A percentile compares a stretch with the other conserved stretches of the same genome.
phyloP scores from a whole-genome alignment of 2,329 filamentous ascomycete genomes.

The Nemania bipapillata region DNA sequence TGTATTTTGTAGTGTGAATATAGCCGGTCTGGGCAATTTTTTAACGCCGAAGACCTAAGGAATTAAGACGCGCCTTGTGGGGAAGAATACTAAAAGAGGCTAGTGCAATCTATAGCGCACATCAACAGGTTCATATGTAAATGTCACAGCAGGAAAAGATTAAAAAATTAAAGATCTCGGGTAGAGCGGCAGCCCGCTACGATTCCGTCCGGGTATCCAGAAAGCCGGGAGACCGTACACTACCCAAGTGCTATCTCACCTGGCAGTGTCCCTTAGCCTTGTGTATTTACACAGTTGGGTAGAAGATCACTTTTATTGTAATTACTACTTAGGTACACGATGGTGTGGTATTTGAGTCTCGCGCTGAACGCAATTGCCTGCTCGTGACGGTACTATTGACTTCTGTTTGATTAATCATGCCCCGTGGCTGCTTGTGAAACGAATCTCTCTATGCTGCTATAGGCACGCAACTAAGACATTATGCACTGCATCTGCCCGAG shows the following conservation, averaged over 20 bases:
- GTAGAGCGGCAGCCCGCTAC: conserved; percentile 3
- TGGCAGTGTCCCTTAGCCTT: not conserved
- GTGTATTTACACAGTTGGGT: not conserved
- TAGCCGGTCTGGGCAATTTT: not conserved
- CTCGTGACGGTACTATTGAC: not conserved
- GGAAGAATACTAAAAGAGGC: not conserved
- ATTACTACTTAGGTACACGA: not conserved
- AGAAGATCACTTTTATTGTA: not conserved
- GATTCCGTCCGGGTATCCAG: conserved; percentile 21
- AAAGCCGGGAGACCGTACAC: conserved; percentile 16
- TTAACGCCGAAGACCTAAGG: conserved; percentile 28
- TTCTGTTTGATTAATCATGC: not conserved
- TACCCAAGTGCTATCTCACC: not conserved
- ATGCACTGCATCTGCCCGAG: not conserved
- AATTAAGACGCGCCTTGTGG: conserved; percentile 26
- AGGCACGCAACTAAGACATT: conserved; percentile 10
- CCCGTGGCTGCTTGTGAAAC: not conserved
- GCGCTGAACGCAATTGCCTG: not conserved
- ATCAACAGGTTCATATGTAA: not conserved
- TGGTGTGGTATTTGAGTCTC: not conserved
- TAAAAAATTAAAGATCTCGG: conserved; percentile 15
- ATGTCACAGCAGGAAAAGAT: conserved; percentile 8
- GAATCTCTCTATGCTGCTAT: not conserved
- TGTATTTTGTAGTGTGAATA: not conserved
- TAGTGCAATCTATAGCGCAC: not conserved